A percentile compares a stretch with the other conserved stretches of the same genome.
Evolutionary conservation across 2,329 filamentous ascomycete species (phyloP).

Genomic region (Cadophora gregata): DNA sequence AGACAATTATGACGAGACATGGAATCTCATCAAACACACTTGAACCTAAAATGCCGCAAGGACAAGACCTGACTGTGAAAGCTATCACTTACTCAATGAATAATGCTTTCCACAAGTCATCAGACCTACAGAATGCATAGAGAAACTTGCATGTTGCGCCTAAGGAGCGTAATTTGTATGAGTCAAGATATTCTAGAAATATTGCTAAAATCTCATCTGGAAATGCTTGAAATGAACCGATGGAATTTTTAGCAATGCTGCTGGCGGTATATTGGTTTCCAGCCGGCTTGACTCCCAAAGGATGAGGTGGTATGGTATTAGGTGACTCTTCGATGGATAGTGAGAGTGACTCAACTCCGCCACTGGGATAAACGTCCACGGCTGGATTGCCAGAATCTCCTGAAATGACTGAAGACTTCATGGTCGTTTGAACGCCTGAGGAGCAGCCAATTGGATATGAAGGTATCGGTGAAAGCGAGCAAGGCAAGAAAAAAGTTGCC

Average conservation of each 20-base stretch:
- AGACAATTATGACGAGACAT: not conserved
- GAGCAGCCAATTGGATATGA: not conserved
- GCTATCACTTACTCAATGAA: slow-evolving; percentile 78
- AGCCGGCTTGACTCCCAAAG: slow-evolving; percentile 81
- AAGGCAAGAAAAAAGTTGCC: slow-evolving; percentile 5
- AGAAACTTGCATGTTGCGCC: slow-evolving; percentile 84
- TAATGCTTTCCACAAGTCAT: slow-evolving; percentile 88
- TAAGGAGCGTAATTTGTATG: slow-evolving; percentile 64
- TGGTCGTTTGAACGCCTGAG: slow-evolving; percentile 19
- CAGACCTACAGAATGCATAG: slow-evolving; percentile 81
- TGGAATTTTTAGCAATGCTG: slow-evolving; percentile 68
- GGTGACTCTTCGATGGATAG: slow-evolving; percentile 49
- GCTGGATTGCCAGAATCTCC: slow-evolving; percentile 26
- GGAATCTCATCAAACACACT: no score
- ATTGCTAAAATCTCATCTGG: slow-evolving; percentile 83
- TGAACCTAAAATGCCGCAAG: not conserved
- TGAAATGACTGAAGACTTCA: slow-evolving; percentile 33
- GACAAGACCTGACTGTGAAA: not conserved
- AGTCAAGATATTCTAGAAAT: slow-evolving; percentile 77
- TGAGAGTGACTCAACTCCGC: slow-evolving; percentile 39
- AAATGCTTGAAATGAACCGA: slow-evolving; percentile 69
- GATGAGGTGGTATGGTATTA: slow-evolving; percentile 75
- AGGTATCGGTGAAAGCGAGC: not conserved
- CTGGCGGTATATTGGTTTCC: slow-evolving; percentile 79
- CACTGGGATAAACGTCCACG: slow-evolving; percentile 30